These are phyloP conservation scores for Pseudozyma thailandica DNA, from an alignment of 1,284 basidiomycete species.

Conservation along the genomic window DNA sequence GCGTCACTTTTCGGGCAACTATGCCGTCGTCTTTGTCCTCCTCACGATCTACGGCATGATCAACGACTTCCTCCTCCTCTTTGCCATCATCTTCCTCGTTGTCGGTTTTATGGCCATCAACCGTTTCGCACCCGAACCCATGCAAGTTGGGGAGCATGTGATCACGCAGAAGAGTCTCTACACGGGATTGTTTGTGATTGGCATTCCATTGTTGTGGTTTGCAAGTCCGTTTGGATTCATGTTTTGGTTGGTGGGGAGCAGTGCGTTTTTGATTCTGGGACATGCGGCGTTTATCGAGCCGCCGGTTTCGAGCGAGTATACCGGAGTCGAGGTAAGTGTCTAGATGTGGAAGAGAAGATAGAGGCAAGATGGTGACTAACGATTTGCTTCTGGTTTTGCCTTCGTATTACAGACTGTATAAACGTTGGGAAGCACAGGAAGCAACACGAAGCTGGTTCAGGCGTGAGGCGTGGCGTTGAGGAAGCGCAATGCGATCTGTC, in stretches of 20 bases:
- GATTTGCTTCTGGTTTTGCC: background rate
- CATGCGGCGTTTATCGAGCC: conserved; percentile 87
- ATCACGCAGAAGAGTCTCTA: conserved; percentile 79
- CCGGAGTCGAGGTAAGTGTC: conserved; percentile 73
- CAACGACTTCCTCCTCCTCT: conserved; percentile 82
- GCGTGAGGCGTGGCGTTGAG: too few species aligned
- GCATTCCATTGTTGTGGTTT: conserved; percentile 63
- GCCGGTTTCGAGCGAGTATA: conserved; percentile 88
- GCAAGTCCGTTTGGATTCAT: conserved; percentile 62
- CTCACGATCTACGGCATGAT: conserved; percentile 91
- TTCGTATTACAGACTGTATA: too few species aligned
- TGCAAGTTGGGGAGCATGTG: conserved; percentile 79
- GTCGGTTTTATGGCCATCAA: conserved; percentile 92
- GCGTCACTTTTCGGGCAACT: conserved; percentile 74
- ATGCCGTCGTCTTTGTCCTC: conserved; percentile 81
- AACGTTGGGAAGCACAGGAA: too few species aligned
- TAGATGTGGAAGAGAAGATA: background rate
- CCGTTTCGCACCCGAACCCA: conserved; percentile 74
- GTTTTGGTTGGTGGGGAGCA: conserved; percentile 69
- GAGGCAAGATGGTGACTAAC: background rate
- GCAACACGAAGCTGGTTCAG: too few species aligned
- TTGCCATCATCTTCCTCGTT: conserved; percentile 87
- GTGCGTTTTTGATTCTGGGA: conserved; percentile 72
- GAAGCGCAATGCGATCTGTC: too few species aligned
- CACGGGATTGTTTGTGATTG: conserved; percentile 71